These are phyloP conservation scores for Fusarium chuoi DNA, from an alignment of 2,329 filamentous ascomycete species.

Conservation along the genomic window DNA sequence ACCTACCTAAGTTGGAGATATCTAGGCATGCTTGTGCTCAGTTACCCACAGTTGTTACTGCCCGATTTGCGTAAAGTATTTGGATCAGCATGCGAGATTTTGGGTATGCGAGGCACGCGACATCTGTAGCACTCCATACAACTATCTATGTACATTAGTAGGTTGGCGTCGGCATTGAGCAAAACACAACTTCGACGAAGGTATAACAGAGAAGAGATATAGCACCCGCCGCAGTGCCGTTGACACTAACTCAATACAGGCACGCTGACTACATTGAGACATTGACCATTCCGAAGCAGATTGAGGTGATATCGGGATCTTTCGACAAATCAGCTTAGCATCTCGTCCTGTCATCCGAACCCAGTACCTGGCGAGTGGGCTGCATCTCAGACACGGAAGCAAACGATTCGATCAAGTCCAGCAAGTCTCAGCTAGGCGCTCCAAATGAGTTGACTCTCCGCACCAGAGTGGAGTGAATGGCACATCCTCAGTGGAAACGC, in stretches of 20 bases:
- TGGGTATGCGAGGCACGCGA: conserved; percentile 9
- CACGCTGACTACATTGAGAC: not conserved
- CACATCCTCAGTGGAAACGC: conserved; percentile 28
- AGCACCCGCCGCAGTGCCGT: not conserved
- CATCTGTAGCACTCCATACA: not conserved
- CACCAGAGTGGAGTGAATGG: conserved; percentile 24
- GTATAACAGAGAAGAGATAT: conserved; percentile 2
- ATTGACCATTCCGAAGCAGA: not conserved
- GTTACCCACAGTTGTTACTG: not conserved
- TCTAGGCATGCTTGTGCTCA: not conserved
- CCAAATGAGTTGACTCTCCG: conserved; percentile 30
- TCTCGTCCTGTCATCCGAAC: conserved; percentile 5
- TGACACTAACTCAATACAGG: not conserved
- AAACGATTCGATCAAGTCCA: conserved; percentile 11
- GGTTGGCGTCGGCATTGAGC: not conserved
- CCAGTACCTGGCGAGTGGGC: conserved; percentile 4
- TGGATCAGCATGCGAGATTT: conserved; percentile 30
- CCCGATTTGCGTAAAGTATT: conserved; percentile 8
- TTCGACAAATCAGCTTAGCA: not conserved
- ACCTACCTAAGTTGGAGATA: not conserved
- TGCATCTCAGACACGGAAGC: conserved; percentile 21
- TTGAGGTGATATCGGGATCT: not conserved
- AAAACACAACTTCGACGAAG: not conserved
- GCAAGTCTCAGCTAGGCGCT: not conserved
- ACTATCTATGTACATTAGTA: not conserved